These are phyloP conservation scores for Chalciporus pseudorubinellus DNA, from an alignment of 768 basidiomycete species.

Conservation along the genomic window DNA sequence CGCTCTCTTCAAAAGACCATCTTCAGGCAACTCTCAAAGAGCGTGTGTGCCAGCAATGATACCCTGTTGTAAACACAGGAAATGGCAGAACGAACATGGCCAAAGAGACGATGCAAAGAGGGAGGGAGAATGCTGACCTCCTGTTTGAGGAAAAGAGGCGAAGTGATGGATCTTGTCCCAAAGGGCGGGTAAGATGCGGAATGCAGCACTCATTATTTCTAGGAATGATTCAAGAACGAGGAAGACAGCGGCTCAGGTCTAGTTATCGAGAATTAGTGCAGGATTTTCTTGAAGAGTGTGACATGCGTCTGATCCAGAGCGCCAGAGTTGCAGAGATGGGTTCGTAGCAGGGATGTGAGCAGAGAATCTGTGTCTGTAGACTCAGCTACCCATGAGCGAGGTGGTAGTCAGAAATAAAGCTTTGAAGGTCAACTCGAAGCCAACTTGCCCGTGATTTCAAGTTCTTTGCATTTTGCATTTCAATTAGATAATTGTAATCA, in stretches of 20 bases:
- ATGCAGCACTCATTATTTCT: constrained; percentile 40
- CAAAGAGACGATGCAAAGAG: not conserved
- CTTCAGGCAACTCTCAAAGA: not conserved
- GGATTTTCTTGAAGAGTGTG: not conserved
- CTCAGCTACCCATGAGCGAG: not conserved
- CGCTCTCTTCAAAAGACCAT: too few relatives aligned
- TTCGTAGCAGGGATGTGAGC: not conserved
- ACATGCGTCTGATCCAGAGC: constrained; percentile 8
- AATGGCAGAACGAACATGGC: not conserved
- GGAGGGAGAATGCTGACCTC: constrained; percentile 49
- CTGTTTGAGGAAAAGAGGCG: constrained; percentile 89
- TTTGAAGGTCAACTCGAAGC: not conserved
- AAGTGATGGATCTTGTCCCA: constrained; percentile 94
- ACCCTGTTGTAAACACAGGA: not conserved
- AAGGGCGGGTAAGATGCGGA: constrained; percentile 71
- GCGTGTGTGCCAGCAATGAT: not conserved
- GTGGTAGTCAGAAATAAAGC: not conserved
- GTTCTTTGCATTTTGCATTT: too few relatives aligned
- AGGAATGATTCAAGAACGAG: not conserved
- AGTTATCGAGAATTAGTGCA: not conserved
- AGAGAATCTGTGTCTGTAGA: not conserved
- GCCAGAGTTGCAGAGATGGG: not conserved
- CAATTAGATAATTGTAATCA: not conserved
- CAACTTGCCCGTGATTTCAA: not conserved
- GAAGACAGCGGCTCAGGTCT: not conserved